Base-by-base conservation (phyloP, 2,329 filamentous ascomycete species). In the Penicillium occitanis region DNA sequence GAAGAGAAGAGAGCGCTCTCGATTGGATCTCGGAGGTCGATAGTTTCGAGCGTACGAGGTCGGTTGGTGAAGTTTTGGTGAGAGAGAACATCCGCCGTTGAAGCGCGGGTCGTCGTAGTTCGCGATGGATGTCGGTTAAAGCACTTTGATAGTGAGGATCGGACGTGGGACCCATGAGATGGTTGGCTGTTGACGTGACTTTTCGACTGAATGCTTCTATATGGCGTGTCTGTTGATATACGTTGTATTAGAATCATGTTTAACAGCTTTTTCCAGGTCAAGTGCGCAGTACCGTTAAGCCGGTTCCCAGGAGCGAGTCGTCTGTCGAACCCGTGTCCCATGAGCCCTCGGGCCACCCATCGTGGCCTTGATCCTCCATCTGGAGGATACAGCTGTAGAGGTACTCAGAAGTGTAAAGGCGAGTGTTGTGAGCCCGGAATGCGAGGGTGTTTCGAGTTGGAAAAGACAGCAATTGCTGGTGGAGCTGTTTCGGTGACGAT, bases 191-290 rank as follows among this genome's bases (percentile, higher is more conserved):
- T 33, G 92, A 92, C 35, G 93, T 95, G 69, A 98, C 93, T 81
- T 97, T 99, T 75, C 94, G 89, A 71, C 93, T 88, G 79, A 99
- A 97, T 64, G 92, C 91, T 81, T 97, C 93, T 72, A 98, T 83
- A 70, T 95, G 91, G 73, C 92, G 90, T 64, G 92, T 88, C 93
- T 97, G 71, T 61, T n/a, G 22, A 53, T 6, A 44, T 46, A 4
- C 10, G 11, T 1, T 68, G 50, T 66, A 66, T 62, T 33, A 66
- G 44, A 44, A 1, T 58, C 51, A 5, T 22, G n/a, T 48, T 25
- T 22, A 42, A 51, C 10, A 19, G 25, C 28, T 19, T 40, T 59
- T 10, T 35, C n/a, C 11, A 50, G 63, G 62, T 67, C 59, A 66
- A 64, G 67, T 70, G 69, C 63, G 62, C 64, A 59, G 62, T 79